phyloP scores from a whole-genome alignment of 495 filamentous ascomycete species.

The Aspergillus asperescens region DNA sequence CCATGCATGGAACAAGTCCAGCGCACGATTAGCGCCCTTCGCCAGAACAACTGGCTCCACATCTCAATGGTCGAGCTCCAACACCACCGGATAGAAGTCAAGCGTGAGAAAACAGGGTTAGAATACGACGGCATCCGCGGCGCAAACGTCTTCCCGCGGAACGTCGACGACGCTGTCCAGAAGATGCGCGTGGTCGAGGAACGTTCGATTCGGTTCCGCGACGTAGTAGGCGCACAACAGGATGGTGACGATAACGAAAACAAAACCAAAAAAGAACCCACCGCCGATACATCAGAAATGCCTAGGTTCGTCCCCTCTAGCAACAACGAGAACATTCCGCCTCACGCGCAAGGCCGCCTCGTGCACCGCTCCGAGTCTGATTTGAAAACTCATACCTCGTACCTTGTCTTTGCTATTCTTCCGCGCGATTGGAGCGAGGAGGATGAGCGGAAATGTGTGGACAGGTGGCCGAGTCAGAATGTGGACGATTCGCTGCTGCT shows the following conservation, averaged over 20 bases:
- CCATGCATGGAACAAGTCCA: slow-evolving; percentile 96
- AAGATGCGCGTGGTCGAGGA: slow-evolving; percentile 69
- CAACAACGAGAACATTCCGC: slow-evolving; percentile 7
- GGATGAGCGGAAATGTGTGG: slow-evolving; percentile 65
- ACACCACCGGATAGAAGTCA: slow-evolving; percentile 70
- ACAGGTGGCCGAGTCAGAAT: slow-evolving; percentile 53
- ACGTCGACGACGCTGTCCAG: slow-evolving; percentile 71
- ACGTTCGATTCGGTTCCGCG: slow-evolving; percentile 52
- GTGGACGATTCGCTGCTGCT: slow-evolving; percentile 27
- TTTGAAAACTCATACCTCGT: slow-evolving; percentile 90
- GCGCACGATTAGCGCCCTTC: slow-evolving; percentile 70
- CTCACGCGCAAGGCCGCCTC: slow-evolving; percentile 63
- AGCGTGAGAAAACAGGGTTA: slow-evolving; percentile 71
- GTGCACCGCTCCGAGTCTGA: slow-evolving; percentile 78
- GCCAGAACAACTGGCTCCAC: slow-evolving; percentile 78
- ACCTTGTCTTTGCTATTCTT: slow-evolving; percentile 87
- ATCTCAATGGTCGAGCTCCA: slow-evolving; percentile 87
- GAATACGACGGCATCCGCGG: slow-evolving; percentile 54
- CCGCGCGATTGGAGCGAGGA: slow-evolving; percentile 78
- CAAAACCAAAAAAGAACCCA: slow-evolving; percentile 19
- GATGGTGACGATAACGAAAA: slow-evolving; percentile 11
- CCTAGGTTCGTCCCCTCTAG: not conserved
- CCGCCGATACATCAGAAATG: not conserved
- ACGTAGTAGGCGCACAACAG: slow-evolving; percentile 13
- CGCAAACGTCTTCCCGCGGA: slow-evolving; percentile 53